phyloP scores from a whole-genome alignment of 345 rosid genomes.

The Melaleuca quinquenervia region DNA sequence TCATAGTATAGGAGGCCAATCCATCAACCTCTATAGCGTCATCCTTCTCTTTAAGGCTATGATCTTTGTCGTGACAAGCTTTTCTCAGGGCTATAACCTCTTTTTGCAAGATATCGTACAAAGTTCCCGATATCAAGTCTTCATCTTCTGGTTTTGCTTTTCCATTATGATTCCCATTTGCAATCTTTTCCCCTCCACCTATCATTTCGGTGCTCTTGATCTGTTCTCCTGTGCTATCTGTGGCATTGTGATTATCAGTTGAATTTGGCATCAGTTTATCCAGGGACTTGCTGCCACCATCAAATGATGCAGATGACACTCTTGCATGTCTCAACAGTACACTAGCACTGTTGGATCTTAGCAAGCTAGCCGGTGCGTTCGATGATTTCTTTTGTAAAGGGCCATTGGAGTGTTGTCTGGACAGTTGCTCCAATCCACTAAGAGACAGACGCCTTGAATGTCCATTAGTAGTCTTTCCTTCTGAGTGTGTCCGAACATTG shows the following conservation, averaged over 20 bases:
- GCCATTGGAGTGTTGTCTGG: conserved; percentile 17
- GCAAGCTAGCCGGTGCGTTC: conserved; percentile 2
- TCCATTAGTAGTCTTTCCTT: conserved; percentile 16
- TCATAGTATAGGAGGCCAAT: not conserved
- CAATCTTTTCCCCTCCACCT: not conserved
- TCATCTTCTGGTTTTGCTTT: conserved; percentile 11
- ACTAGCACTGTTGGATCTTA: conserved; percentile 16
- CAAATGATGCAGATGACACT: conserved; percentile 19
- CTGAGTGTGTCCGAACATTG: conserved; percentile 2
- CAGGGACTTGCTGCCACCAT: conserved; percentile 17
- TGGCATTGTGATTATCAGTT: not conserved
- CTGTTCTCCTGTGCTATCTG: not conserved
- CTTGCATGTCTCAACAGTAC: conserved; percentile 15
- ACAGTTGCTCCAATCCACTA: conserved; percentile 19
- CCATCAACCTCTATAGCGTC: conserved; percentile 25
- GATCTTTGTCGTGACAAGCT: conserved; percentile 30
- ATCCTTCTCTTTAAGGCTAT: conserved; percentile 31
- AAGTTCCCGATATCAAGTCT: conserved; percentile 22
- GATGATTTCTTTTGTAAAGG: conserved; percentile 13
- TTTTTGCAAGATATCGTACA: conserved; percentile 35
- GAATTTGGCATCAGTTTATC: conserved; percentile 12
- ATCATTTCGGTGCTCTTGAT: not conserved
- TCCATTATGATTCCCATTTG: conserved; percentile 7
- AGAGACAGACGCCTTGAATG: conserved; percentile 25
- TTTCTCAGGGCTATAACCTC: conserved; percentile 27